Evolutionary conservation across 495 filamentous ascomycete genomes (phyloP).

Genomic region (Neurospora sp.): DNA sequence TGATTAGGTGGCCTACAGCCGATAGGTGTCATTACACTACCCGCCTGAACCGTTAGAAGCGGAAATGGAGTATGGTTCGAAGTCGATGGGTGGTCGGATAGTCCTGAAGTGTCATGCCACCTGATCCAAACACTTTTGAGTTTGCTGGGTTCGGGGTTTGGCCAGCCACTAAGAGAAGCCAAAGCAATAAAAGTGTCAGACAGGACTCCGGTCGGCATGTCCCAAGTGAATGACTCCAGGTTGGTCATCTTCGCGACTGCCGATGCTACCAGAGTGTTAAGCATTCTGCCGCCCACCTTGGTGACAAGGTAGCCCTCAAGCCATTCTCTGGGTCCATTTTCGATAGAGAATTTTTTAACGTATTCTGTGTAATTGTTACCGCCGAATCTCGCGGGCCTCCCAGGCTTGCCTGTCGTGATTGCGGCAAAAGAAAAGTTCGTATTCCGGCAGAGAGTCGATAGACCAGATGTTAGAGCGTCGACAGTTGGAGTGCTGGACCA

Average conservation of each 20-base stretch:
- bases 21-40: constrained; percentile 33
- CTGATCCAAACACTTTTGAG: constrained; percentile 77
- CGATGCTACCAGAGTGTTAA: constrained; percentile 81
- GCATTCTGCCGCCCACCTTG: constrained; percentile 88
- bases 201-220: constrained; percentile 88
- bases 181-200: constrained; percentile 83
- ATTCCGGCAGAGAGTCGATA: constrained; percentile 76
- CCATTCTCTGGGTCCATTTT: constrained; percentile 76
- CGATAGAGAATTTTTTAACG: constrained; percentile 81
- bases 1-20: constrained; percentile 28
- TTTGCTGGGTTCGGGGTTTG: constrained; percentile 48
- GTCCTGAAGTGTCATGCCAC: constrained; percentile 73
- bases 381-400: constrained; percentile 6
- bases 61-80: constrained; percentile 21
- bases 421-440: constrained; percentile 44
- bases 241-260: constrained; percentile 80
- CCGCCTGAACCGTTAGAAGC: constrained; percentile 2
- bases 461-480: constrained; percentile 83
- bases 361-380: constrained; percentile 77
- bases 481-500: constrained; percentile 64
- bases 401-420: neutral
- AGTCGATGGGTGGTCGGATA: constrained; percentile 11
- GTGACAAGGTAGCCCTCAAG: constrained; percentile 79
- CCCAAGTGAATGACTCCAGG: constrained; percentile 88
- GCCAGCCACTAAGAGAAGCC: constrained; percentile 54